Percentiles rank a stretch among this genome's conserved stretches.
These are phyloP conservation scores for Penicillium oxalicum DNA, from an alignment of 2,329 filamentous ascomycete species.

Conservation along the genomic window DNA sequence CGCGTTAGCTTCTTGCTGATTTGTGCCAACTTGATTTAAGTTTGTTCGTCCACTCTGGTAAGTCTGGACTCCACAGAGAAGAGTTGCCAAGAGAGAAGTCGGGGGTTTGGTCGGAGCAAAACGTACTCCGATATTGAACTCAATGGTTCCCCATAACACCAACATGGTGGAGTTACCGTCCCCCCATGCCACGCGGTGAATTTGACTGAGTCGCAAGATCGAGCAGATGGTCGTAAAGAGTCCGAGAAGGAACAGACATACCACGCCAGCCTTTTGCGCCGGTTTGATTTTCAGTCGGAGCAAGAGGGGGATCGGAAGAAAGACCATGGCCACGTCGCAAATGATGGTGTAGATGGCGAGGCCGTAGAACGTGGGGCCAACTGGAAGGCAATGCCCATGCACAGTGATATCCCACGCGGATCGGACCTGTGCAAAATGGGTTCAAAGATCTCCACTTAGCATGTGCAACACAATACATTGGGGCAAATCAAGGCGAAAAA, in stretches of 20 bases:
- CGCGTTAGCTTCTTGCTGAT: too few relatives aligned
- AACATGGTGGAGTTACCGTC: constrained; percentile 54
- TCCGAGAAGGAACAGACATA: constrained; percentile 49
- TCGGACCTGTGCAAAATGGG: constrained; percentile 14
- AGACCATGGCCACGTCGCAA: constrained; percentile 46
- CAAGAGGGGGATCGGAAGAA: constrained; percentile 48
- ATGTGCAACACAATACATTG: too few relatives aligned
- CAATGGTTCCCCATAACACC: constrained; percentile 52
- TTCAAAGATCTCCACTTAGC: too few relatives aligned
- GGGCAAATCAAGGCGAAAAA: too few relatives aligned
- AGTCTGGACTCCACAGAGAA: too few relatives aligned
- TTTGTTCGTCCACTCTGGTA: too few relatives aligned
- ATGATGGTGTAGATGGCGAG: constrained; percentile 50
- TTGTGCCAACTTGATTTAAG: too few relatives aligned
- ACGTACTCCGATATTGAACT: constrained; percentile 53
- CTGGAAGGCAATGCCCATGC: constrained; percentile 42
- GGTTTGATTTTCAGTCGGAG: constrained; percentile 45
- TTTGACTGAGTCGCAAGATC: constrained; percentile 49
- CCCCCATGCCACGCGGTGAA: constrained; percentile 45
- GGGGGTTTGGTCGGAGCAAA: not conserved
- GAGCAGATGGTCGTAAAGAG: constrained; percentile 53
- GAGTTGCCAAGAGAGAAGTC: not conserved
- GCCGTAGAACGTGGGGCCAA: constrained; percentile 47
- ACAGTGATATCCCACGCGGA: constrained; percentile 44
- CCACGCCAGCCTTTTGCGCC: constrained; percentile 47